Evolutionary conservation across 2,329 filamentous ascomycete genomes (phyloP).

Genomic region (Chrysoporthe puriensis): DNA sequence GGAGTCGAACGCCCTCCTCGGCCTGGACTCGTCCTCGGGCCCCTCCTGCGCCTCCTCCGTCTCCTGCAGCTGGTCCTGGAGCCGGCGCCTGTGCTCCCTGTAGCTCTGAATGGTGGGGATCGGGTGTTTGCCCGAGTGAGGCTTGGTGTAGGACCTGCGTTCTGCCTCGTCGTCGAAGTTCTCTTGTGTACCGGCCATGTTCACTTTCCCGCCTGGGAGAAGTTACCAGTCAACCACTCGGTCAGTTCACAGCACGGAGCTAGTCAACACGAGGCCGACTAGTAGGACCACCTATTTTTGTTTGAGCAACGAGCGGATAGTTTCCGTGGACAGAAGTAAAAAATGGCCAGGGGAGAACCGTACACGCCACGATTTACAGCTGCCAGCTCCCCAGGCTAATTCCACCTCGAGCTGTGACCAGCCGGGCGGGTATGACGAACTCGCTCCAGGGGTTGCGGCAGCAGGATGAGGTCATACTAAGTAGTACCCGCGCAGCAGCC

Average conservation of each 20-base stretch:
- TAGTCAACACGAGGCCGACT: too few relatives aligned
- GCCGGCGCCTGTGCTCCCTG: conserved; percentile 48
- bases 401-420: background rate
- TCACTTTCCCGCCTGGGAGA: background rate
- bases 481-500: background rate
- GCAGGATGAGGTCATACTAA: conserved; percentile 29
- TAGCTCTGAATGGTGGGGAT: conserved; percentile 56
- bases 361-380: background rate
- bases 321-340: background rate
- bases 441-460: conserved; percentile 9
- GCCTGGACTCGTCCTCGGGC: conserved; percentile 41
- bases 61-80: conserved; percentile 44
- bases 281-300: too few relatives aligned
- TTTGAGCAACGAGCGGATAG: too few relatives aligned
- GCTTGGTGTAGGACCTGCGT: conserved; percentile 42
- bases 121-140: conserved; percentile 48
- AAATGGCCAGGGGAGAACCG: background rate
- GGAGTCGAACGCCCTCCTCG: conserved; percentile 41
- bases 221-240: background rate
- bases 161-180: conserved; percentile 38
- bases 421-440: conserved; percentile 12
- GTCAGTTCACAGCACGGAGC: too few relatives aligned
- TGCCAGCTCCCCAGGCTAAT: background rate
- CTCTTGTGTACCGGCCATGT: conserved; percentile 44
- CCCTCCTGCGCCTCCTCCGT: conserved; percentile 36